Evolutionary conservation across 139 green algal species (phyloP).

Genomic region (Desmodesmus armatus): DNA sequence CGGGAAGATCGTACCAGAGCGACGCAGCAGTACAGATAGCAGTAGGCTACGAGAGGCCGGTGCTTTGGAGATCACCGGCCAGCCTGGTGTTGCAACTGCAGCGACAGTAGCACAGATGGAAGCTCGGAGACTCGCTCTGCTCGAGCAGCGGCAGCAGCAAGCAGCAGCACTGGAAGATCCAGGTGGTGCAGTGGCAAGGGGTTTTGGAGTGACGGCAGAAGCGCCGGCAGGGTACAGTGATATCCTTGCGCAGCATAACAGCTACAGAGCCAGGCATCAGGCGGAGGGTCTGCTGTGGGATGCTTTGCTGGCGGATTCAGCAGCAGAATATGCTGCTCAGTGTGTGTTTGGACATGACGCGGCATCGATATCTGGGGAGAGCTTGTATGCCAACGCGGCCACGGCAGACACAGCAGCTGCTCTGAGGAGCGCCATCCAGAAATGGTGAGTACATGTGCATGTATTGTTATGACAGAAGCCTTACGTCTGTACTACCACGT

Average conservation of each 20-base stretch:
- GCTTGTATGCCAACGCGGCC: not conserved
- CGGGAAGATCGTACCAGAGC: too few relatives aligned
- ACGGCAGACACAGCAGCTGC: not conserved
- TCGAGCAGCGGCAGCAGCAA: too few relatives aligned
- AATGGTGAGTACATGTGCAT: not conserved
- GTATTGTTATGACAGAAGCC: too few relatives aligned
- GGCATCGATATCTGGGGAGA: not conserved
- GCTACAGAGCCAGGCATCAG: not conserved
- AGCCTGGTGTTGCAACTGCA: too few relatives aligned
- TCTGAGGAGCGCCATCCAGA: not conserved
- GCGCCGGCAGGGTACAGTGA: not conserved
- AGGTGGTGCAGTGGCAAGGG: too few relatives aligned
- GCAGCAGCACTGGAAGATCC: too few relatives aligned
- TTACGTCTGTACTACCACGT: too few relatives aligned
- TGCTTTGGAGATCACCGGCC: too few relatives aligned
- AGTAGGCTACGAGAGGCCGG: too few relatives aligned
- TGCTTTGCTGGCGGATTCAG: not conserved
- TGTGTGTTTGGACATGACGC: not conserved
- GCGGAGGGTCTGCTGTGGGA: not conserved
- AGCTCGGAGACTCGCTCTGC: too few relatives aligned
- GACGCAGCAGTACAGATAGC: too few relatives aligned
- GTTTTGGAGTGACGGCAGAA: not conserved
- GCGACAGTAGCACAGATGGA: too few relatives aligned
- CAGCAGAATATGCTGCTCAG: not conserved
- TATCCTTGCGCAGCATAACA: slow-evolving; percentile 5